Evolutionary conservation across 805 yeast species (phyloP).

Genomic region (Suhomyces sp.): DNA sequence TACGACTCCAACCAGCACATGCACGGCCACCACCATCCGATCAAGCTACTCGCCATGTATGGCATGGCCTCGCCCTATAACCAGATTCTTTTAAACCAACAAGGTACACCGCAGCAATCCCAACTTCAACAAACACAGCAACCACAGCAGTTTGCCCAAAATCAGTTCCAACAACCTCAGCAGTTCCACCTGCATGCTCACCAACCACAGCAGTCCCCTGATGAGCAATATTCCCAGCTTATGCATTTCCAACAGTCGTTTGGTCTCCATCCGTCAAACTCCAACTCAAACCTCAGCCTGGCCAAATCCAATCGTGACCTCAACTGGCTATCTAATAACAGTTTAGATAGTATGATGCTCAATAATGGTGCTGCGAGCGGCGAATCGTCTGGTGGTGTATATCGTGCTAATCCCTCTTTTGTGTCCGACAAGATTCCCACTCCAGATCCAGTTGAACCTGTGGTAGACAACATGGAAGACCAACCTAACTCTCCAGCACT

Average conservation of each 20-base stretch:
- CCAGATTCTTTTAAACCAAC: slow-evolving; percentile 5
- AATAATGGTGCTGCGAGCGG: neutral
- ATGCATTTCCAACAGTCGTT: slow-evolving; percentile 3
- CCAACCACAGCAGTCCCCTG: slow-evolving; percentile 3
- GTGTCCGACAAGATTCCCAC: neutral
- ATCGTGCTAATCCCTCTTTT: neutral
- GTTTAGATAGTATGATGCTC: neutral
- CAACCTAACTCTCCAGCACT: neutral
- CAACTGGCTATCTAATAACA: slow-evolving; percentile 1
- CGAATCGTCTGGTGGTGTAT: neutral
- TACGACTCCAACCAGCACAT: neutral
- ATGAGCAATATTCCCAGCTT: neutral
- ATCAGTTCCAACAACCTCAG: slow-evolving; percentile 1
- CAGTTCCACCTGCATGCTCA: slow-evolving; percentile 5
- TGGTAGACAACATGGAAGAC: neutral
- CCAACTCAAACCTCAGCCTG: slow-evolving; percentile 4
- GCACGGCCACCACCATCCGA: neutral
- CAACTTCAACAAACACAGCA: slow-evolving; percentile 7
- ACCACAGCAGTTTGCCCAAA: neutral
- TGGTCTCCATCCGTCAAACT: slow-evolving; percentile 5
- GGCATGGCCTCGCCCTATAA: slow-evolving; percentile 7
- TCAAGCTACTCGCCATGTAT: slow-evolving; percentile 1
- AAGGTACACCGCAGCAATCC: slow-evolving; percentile 1
- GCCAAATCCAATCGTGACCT: slow-evolving; percentile 1
- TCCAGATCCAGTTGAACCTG: slow-evolving; percentile 1